Base-by-base conservation (phyloP, 2,329 filamentous ascomycete species). In the Atkinsonella hypoxylon region DNA sequence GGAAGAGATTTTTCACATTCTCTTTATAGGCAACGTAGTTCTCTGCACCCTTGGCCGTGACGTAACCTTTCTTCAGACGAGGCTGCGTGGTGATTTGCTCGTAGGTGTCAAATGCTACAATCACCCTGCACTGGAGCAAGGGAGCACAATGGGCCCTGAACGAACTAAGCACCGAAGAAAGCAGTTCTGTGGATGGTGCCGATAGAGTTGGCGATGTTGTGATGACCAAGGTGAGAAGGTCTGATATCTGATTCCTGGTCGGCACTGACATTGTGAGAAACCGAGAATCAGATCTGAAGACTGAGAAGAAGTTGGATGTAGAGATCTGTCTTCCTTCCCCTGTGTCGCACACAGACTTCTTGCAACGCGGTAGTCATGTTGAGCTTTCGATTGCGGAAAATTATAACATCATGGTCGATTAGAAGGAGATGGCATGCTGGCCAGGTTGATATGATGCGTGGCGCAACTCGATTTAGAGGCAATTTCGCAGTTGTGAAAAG, bases 131-230 rank as follows among this genome's bases (percentile, higher is more conserved):
- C 0, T 53, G 44, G 2, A 70, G 52, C 13, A 79, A 56, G 0
- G 50, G 53, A 0, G 62, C 60, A 49, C 75, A 78, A 55, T 76
- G 62, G 0, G 45, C 44, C 15, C 62, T 61, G 54, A 77, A 77
- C 0, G 74, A 76, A 2, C 61, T 55, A 2, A 78, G 47, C 2
- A 78, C 69, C 0, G 70, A 58, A 0, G 67, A 67, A n/a, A 79
- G 55, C 0, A 79, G 69, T 15, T 77, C 75, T 0, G 74, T 74
- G 0, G 73, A 72, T 0, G 76, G 76, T 0, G 73, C 70, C 1
- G 76, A 79, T 0, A 76, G 76, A 0, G 76, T 79, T 0, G 76
- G 70, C 2, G 76, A 79, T 0, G 76, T 79, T 1, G 76, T 78
- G 55, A 79, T 69, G 45, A 79, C 69, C 17, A 66, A 57, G 0